Evolutionary conservation across 345 rosid species (phyloP).

Genomic region (Heritiera fomes): DNA sequence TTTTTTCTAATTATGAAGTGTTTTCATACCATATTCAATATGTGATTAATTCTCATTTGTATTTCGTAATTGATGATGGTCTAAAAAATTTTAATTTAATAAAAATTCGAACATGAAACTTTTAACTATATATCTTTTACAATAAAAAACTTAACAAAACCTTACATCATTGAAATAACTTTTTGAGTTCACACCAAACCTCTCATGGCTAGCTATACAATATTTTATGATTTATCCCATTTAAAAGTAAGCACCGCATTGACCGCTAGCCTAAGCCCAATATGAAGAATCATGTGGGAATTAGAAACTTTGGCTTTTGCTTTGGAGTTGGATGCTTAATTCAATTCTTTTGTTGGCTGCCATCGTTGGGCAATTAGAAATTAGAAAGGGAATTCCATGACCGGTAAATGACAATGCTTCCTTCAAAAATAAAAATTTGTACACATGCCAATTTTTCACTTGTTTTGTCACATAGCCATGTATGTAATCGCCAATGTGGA

Average conservation of each 20-base stretch:
- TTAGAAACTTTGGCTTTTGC: neutral
- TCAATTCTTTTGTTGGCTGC: neutral
- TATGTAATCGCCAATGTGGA: neutral
- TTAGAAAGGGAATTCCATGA: too few relatives aligned
- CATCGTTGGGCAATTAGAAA: neutral
- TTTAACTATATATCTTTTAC: too few relatives aligned
- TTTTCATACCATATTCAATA: too few relatives aligned
- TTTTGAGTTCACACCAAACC: neutral
- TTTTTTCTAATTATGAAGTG: too few relatives aligned
- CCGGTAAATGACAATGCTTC: neutral
- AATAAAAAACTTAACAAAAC: too few relatives aligned
- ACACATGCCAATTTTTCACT: neutral
- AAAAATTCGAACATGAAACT: too few relatives aligned
- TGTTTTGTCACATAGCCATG: neutral
- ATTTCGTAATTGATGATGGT: too few relatives aligned
- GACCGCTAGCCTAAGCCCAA: neutral
- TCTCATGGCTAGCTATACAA: too few relatives aligned
- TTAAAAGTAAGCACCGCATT: neutral
- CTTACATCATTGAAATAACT: too few relatives aligned
- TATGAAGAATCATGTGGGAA: conserved; percentile 10
- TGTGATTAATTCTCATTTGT: too few relatives aligned
- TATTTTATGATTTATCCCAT: neutral
- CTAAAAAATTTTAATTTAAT: too few relatives aligned
- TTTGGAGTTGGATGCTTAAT: neutral
- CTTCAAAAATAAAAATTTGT: neutral